Base-by-base conservation (phyloP, 1,284 basidiomycete genomes). In the Cutaneotrichosporon cavernicola region DNA sequence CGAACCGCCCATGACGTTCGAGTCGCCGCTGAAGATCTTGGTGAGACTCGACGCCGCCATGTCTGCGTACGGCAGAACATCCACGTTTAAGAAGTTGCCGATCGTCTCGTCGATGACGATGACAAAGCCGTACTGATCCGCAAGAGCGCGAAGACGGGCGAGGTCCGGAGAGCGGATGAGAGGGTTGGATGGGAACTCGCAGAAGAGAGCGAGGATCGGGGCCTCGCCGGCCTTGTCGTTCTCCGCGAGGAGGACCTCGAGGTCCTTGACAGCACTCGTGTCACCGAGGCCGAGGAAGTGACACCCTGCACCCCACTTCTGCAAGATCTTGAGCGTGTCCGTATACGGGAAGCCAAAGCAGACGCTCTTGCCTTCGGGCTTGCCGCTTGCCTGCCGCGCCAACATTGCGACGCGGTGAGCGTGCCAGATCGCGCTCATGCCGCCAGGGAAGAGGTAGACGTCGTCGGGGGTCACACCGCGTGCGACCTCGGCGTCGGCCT, bases 291-390 rank as follows among this genome's bases (percentile, higher is more conserved):
- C 96, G 65, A 91, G 86, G 82, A 98, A 97, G 78, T 92, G 85
- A 71, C 90, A 93, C 0, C 97, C 97, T 1, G 91, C 91, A 1
- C 97, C 97, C 92, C 95, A 99, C 80, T 99, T 98, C 71, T 96
- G 84, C 5, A 99, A 83, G 51, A 97, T 87, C 81, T 99, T 99
- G 66, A 97, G 85, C n/a, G 96, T 98, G 79, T 99, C 97, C 10
- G 89, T 92, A 79, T 98, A 99, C 0, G 95, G 91, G 80, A 99
- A 99, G 21, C 95, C 94, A 72, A 96, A 97, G 75, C 92, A 95
- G 43, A 94, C 85, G 71, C 90, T 93, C 82, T 94, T 95, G n/a
- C 87, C 88, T 50, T 81, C 76, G 46, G 71, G 68, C 64, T 76
- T 69, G 47, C 81, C 72, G 14, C 53, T 79, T 69, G 46, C 62